Evolutionary conservation across 108 stramenopile genomes (phyloP).

Genomic region (Schizochytrium sp.): DNA sequence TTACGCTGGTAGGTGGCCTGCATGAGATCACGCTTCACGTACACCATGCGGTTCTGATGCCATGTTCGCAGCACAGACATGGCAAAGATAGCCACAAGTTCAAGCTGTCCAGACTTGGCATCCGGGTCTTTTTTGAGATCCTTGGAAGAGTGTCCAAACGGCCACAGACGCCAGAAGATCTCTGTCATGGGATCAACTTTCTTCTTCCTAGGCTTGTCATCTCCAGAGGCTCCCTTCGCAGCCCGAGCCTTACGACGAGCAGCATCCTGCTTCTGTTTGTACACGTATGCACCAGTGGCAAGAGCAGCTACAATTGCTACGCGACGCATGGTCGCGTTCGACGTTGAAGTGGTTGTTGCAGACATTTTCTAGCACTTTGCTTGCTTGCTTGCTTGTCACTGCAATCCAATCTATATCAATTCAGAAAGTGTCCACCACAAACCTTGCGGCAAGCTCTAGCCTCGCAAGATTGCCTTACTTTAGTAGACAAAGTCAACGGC

Average conservation of each 20-base stretch:
- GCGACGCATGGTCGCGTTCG: conserved; percentile 1
- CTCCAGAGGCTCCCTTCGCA: conserved; percentile 3
- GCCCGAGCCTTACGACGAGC: conserved; percentile 14
- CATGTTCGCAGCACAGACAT: conserved; percentile 56
- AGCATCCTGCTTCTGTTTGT: conserved; percentile 31
- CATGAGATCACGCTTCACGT: conserved; percentile 55
- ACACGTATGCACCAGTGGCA: neutral
- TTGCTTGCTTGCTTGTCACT: neutral
- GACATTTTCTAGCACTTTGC: neutral
- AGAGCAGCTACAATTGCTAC: conserved; percentile 12
- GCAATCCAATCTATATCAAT: neutral
- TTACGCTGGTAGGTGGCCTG: conserved; percentile 61
- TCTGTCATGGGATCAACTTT: conserved; percentile 41
- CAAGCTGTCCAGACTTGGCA: conserved; percentile 50
- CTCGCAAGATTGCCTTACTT: too few species aligned
- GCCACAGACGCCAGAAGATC: conserved; percentile 60
- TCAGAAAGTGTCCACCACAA: too few species aligned
- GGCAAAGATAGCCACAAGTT: conserved; percentile 43
- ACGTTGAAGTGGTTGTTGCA: too few species aligned
- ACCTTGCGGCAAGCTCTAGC: too few species aligned
- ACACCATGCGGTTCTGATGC: conserved; percentile 60
- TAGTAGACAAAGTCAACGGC: too few species aligned
- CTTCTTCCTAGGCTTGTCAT: neutral
- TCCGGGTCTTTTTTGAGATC: conserved; percentile 31
- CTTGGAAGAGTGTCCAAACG: conserved; percentile 18